Evolutionary conservation across 257 asterid genomes (phyloP).

Genomic region (Rauvolfia tetraphylla): DNA sequence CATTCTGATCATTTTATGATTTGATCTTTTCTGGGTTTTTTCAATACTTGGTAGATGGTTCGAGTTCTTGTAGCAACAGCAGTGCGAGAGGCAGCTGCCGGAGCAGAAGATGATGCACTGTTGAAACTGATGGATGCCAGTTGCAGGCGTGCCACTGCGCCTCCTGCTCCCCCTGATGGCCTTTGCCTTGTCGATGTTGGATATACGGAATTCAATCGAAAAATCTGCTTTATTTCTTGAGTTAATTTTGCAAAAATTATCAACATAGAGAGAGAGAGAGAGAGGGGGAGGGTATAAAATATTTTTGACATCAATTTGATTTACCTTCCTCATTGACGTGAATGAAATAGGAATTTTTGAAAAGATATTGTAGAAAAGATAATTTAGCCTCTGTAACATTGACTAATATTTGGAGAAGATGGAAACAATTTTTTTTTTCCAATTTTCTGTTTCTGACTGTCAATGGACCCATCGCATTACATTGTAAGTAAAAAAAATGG

Average conservation of each 20-base stretch:
- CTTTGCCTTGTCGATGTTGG: conserved; percentile 94
- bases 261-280: no score
- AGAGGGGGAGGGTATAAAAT: no score
- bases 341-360: no score
- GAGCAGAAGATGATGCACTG: conserved; percentile 76
- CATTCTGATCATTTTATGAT: not conserved
- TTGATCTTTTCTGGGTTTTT: not conserved
- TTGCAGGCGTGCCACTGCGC: conserved; percentile 95
- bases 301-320: no score
- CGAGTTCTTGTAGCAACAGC: conserved; percentile 94
- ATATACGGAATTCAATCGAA: conserved; percentile 57
- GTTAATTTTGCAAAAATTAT: not conserved
- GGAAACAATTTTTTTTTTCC: no score
- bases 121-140: conserved; percentile 86
- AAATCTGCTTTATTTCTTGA: conserved; percentile 58
- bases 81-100: conserved; percentile 94
- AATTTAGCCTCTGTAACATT: no score
- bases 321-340: not conserved
- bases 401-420: no score
- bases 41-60: conserved; percentile 61
- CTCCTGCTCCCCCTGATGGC: conserved; percentile 96
- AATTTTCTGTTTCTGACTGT: no score
- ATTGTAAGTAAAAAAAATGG: no score
- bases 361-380: no score
- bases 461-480: no score